Base-by-base conservation (phyloP, 257 asterid genomes). In the Lantana camara region DNA sequence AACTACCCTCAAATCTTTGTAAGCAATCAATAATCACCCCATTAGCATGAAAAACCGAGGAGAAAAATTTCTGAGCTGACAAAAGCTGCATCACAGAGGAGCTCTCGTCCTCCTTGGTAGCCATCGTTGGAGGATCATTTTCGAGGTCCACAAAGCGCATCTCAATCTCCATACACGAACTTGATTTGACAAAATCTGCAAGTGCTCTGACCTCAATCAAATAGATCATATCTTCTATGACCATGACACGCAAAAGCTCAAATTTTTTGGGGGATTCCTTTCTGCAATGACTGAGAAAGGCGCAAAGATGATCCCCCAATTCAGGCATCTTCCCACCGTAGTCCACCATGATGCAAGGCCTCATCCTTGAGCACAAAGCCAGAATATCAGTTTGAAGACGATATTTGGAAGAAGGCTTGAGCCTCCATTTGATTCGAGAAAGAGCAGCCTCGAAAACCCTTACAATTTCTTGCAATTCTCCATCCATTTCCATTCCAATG, bases 241-340 rank as follows among this genome's bases (percentile, higher is more conserved):
- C 85, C 93, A 90, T 77, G 57, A 85, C 91, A 17, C 57, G 71
- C 42, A 90, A 73, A 78, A 52, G 75, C 78, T 79, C 76, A 70
- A 79, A 90, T 51, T 73, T n/a, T n/a, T n/a, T 54, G 8, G 82
- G 67, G 37, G 79, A 77, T 63, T 83, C 96, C 88, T 83, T 76
- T 71, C 55, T 75, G 85, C 95, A 84, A 11, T 75, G 76, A 29
- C 70, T 64, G 64, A 86, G 81, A 71, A 88, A 86, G 32, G 85
- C 79, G 76, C 83, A 80, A 44, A 91, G 95, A 24, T 70, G 79
- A 57, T 88, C 82, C 47, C 82, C 88, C 80, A 91, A 70, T 76
- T 91, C 96, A 9, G 98, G 98, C 95, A 91, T 84, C 85, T 81
- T 91, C 35, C 98, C 98, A 24, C 98, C 98, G 72, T 91, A 91